Percentiles rank a stretch among this genome's conserved stretches.
Evolutionary conservation across 805 yeast genomes (phyloP).

Genomic region (Sporopachydermia quercuum): DNA sequence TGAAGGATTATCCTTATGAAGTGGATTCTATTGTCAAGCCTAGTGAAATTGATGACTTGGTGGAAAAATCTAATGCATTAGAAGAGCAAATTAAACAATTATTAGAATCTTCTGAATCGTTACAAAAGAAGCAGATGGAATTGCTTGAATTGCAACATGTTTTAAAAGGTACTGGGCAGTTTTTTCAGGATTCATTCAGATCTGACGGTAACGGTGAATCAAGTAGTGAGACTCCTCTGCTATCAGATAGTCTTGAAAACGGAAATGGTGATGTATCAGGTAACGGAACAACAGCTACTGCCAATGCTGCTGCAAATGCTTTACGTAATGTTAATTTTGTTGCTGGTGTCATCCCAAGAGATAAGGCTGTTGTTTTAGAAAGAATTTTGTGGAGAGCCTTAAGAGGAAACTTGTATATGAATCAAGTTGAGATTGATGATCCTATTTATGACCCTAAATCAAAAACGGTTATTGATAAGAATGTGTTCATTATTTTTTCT

Average conservation of each 20-base stretch:
- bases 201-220: conserved; percentile 23
- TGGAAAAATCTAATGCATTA: conserved; percentile 43
- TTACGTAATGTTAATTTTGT: conserved; percentile 33
- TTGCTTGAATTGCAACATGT: conserved; percentile 62
- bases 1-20: conserved; percentile 23
- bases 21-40: conserved; percentile 23
- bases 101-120: conserved; percentile 48
- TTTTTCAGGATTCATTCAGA: conserved; percentile 24
- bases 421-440: conserved; percentile 57
- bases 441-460: conserved; percentile 48
- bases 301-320: conserved; percentile 7
- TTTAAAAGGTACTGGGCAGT: conserved; percentile 30
- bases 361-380: conserved; percentile 54
- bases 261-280: conserved; percentile 7
- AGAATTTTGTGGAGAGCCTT: conserved; percentile 83
- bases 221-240: conserved; percentile 21
- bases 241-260: conserved; percentile 23
- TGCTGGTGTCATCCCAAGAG: conserved; percentile 72
- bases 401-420: conserved; percentile 80
- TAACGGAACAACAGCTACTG: conserved; percentile 5
- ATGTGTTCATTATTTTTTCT: conserved; percentile 77
- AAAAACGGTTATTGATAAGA: conserved; percentile 48
- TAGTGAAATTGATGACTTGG: conserved; percentile 54
- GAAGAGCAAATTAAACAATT: conserved; percentile 67
- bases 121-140: conserved; percentile 46